Percentiles rank a stretch among this genome's conserved stretches.
Conservation (phyloP, 2,329 filamentous ascomycete genomes). For the Colletotrichum agaves region DNA sequence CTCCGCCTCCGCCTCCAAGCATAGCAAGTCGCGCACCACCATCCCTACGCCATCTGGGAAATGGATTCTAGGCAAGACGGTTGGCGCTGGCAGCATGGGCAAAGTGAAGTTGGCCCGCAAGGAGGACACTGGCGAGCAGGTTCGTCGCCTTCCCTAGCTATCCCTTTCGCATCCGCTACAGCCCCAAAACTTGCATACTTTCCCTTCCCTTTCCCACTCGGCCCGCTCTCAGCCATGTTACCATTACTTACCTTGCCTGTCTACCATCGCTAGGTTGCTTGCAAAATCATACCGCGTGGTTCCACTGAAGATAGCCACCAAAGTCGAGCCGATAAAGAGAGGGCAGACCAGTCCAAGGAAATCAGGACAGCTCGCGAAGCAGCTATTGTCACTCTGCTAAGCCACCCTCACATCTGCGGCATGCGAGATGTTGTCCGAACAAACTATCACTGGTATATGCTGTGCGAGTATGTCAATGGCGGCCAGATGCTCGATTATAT, state of each 20-base stretch:
- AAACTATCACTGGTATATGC: constrained; percentile 99
- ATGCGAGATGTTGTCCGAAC: constrained; percentile 96
- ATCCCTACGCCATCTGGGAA: constrained; percentile 91
- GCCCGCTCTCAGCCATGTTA: background rate
- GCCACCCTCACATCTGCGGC: constrained; percentile 95
- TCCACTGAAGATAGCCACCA: constrained; percentile 87
- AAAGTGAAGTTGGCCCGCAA: constrained; percentile 97
- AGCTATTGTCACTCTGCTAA: constrained; percentile 92
- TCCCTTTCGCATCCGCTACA: background rate
- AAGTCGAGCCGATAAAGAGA: constrained; percentile 78
- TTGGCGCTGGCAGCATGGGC: constrained; percentile 97
- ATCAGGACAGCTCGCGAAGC: constrained; percentile 94
- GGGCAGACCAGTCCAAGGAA: constrained; percentile 96
- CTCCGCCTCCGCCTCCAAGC: constrained; percentile 55
- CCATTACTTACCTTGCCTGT: background rate
- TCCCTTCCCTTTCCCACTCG: background rate
- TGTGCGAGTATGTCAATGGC: constrained; percentile 98
- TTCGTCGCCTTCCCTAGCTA: constrained; percentile 53
- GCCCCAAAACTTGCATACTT: background rate
- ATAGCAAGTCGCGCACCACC: constrained; percentile 75
- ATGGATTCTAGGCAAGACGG: constrained; percentile 96
- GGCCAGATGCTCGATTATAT: constrained; percentile 99
- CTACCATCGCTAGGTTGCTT: constrained; percentile 74
- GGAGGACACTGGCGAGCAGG: constrained; percentile 90
- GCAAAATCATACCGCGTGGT: constrained; percentile 95